A percentile compares a stretch with the other conserved stretches of the same genome.
phyloP scores from a whole-genome alignment of 768 basidiomycete genomes.

The Leucosporidium creatinivorum region DNA sequence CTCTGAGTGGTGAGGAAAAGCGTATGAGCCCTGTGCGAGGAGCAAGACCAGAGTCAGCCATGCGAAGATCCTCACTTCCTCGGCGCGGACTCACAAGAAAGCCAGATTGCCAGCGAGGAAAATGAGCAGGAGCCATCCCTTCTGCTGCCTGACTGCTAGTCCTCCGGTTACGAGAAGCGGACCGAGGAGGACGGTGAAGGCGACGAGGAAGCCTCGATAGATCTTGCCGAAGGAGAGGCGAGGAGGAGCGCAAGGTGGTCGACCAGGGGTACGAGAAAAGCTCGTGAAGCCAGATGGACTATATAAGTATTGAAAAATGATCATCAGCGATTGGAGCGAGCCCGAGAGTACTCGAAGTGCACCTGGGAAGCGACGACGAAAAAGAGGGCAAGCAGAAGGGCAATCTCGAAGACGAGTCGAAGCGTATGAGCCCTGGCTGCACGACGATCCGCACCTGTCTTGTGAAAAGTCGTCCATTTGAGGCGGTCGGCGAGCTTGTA shows the following conservation, averaged over 20 bases:
- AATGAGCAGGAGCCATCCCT: background rate
- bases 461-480: background rate
- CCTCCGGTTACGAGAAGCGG: background rate
- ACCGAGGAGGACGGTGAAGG: background rate
- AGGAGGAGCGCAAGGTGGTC: background rate
- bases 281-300: conserved; percentile 5
- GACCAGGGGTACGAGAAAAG: background rate
- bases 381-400: background rate
- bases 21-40: background rate
- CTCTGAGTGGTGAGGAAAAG: background rate
- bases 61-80: too few relatives aligned
- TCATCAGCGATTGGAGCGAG: background rate
- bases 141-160: background rate
- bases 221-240: background rate
- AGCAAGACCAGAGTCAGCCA: background rate
- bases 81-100: background rate
- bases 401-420: background rate
- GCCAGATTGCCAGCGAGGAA: background rate
- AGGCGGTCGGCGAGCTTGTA: conserved; percentile 1
- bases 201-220: background rate
- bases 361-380: conserved; percentile 2
- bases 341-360: too few relatives aligned
- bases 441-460: background rate
- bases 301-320: background rate
- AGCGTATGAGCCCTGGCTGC: background rate